Conservation (phyloP, 768 basidiomycete species). For the Rhodotorula sphaerocarpa region DNA sequence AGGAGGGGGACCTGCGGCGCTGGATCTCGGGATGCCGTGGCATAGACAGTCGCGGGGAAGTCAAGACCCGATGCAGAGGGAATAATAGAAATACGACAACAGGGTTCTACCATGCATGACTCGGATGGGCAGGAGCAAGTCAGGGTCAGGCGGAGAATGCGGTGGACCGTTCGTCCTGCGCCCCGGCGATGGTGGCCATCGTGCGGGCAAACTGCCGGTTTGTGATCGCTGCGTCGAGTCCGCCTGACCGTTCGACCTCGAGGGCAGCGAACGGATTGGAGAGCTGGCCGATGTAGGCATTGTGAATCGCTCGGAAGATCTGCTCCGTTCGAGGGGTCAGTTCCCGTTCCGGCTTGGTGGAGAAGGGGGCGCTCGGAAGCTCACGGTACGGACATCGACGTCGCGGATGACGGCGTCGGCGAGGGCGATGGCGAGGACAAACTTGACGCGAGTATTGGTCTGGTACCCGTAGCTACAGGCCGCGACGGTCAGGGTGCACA, state of each 20-base stretch:
- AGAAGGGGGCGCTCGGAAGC: slow-evolving; percentile 35
- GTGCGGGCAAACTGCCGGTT: slow-evolving; percentile 63
- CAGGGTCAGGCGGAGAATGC: slow-evolving; percentile 48
- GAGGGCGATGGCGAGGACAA: slow-evolving; percentile 68
- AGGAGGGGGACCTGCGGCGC: no score
- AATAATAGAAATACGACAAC: no score
- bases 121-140: no score
- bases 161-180: neutral
- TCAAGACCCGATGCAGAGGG: no score
- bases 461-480: slow-evolving; percentile 64
- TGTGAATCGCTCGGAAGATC: slow-evolving; percentile 83
- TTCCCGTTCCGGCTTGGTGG: neutral
- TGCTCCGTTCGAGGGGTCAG: slow-evolving; percentile 40
- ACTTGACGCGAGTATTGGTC: slow-evolving; percentile 78
- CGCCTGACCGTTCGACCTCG: slow-evolving; percentile 49
- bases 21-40: no score
- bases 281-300: slow-evolving; percentile 72
- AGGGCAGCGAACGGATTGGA: slow-evolving; percentile 68
- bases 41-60: no score
- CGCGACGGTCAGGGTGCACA: neutral
- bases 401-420: slow-evolving; percentile 75
- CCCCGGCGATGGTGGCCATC: slow-evolving; percentile 64
- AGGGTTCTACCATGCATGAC: no score
- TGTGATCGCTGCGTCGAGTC: slow-evolving; percentile 48
- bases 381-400: slow-evolving; percentile 64